These are phyloP conservation scores for Backusella tarrabulga DNA, from an alignment of 192 early-diverging fungal species.

Conservation along the genomic window DNA sequence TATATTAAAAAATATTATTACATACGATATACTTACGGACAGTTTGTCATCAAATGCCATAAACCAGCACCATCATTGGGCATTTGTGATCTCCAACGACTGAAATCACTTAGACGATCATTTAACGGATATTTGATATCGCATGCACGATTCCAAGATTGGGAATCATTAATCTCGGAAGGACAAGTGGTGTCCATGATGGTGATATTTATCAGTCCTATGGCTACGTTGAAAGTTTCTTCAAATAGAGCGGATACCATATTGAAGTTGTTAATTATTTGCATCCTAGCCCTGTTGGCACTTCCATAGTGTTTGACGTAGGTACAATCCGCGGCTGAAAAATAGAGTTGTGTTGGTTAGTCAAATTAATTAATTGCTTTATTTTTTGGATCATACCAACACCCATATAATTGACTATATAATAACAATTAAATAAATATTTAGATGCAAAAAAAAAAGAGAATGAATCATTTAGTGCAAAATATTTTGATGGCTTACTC, in stretches of 20 bases:
- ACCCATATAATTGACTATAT: slow-evolving; percentile 35
- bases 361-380: background rate
- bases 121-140: slow-evolving; percentile 66
- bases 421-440: background rate
- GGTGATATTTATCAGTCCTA: slow-evolving; percentile 79
- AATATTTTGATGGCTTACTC: slow-evolving; percentile 3
- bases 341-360: background rate
- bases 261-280: slow-evolving; percentile 85
- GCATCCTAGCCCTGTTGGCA: slow-evolving; percentile 53
- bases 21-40: slow-evolving; percentile 44
- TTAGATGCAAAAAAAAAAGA: background rate
- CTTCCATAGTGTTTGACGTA: slow-evolving; percentile 60
- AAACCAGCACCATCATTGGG: slow-evolving; percentile 73
- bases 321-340: slow-evolving; percentile 68
- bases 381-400: slow-evolving; percentile 21
- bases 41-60: slow-evolving; percentile 93
- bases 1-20: background rate
- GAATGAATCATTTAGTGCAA: background rate
- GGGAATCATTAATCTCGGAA: slow-evolving; percentile 19
- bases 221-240: slow-evolving; percentile 77
- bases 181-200: slow-evolving; percentile 67
- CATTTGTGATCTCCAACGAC: slow-evolving; percentile 75
- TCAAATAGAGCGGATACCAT: slow-evolving; percentile 82
- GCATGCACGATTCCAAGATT: slow-evolving; percentile 82
- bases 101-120: slow-evolving; percentile 83